Percentiles rank a stretch among this genome's conserved stretches.
Evolutionary conservation across 371 early-diverging fungal species (phyloP).

Genomic region (Apophysomyces trapeziformis): DNA sequence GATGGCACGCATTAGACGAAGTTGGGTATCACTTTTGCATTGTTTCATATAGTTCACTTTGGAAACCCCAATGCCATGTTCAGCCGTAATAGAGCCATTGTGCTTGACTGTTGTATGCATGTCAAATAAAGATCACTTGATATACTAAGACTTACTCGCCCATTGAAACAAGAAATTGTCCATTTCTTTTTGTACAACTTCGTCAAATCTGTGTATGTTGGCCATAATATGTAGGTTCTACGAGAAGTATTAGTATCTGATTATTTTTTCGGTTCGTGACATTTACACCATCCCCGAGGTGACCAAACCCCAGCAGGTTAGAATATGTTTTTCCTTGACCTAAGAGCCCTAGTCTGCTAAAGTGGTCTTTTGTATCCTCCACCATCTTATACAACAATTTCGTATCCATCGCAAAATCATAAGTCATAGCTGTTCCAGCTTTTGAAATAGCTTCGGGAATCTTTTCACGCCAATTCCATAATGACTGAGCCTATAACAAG

Average conservation of each 20-base stretch:
- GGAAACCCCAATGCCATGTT: constrained; percentile 43
- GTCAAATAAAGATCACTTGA: neutral
- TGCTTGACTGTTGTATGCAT: constrained; percentile 33
- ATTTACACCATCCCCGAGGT: constrained; percentile 64
- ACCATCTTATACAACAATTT: constrained; percentile 70
- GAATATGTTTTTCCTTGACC: constrained; percentile 49
- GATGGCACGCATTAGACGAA: constrained; percentile 58
- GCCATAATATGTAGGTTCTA: constrained; percentile 84
- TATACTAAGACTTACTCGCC: constrained; percentile 38
- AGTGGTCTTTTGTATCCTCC: constrained; percentile 55
- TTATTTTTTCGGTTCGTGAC: neutral
- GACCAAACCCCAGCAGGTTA: constrained; percentile 75
- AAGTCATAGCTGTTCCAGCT: constrained; percentile 75
- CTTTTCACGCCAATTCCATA: constrained; percentile 81
- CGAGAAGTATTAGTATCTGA: neutral
- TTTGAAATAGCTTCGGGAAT: constrained; percentile 77
- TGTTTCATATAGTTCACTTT: constrained; percentile 40
- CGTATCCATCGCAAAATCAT: constrained; percentile 76
- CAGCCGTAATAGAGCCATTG: constrained; percentile 65
- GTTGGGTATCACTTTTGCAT: constrained; percentile 54
- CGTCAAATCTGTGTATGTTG: constrained; percentile 56
- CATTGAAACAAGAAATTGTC: constrained; percentile 66
- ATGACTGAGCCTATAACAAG: constrained; percentile 32
- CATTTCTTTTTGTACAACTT: constrained; percentile 23
- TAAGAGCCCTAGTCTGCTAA: constrained; percentile 46